Percentiles rank a stretch among this genome's conserved stretches.
Evolutionary conservation across 1,139 yeast species (phyloP).

Genomic region (Yamadazyma sp.): DNA sequence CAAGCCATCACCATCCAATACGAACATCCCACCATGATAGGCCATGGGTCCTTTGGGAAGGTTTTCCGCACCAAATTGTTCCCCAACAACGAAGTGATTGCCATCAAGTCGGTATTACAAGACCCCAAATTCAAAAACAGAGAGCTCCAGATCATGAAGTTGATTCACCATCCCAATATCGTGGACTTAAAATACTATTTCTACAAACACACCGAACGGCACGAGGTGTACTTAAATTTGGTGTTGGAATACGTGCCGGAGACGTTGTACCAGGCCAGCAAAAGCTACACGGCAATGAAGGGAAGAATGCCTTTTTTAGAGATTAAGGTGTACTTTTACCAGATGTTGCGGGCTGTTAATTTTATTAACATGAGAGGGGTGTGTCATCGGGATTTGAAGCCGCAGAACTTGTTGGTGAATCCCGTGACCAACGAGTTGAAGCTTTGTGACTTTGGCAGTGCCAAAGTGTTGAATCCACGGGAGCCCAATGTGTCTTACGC

Average conservation of each 20-base stretch:
- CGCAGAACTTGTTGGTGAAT: slow-evolving; percentile 74
- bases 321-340: slow-evolving; percentile 87
- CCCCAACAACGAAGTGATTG: slow-evolving; percentile 78
- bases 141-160: slow-evolving; percentile 93
- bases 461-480: slow-evolving; percentile 69
- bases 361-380: slow-evolving; percentile 91
- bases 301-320: slow-evolving; percentile 87
- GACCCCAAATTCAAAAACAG: slow-evolving; percentile 95
- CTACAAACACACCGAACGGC: slow-evolving; percentile 75
- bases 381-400: slow-evolving; percentile 90
- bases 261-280: slow-evolving; percentile 86
- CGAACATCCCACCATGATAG: slow-evolving; percentile 81
- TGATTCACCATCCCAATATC: slow-evolving; percentile 81
- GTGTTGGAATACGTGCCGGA: slow-evolving; percentile 93
- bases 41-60: slow-evolving; percentile 96
- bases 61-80: slow-evolving; percentile 83
- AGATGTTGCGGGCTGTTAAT: slow-evolving; percentile 84
- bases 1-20: slow-evolving; percentile 59
- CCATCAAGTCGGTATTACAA: slow-evolving; percentile 91
- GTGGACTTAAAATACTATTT: slow-evolving; percentile 87
- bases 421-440: slow-evolving; percentile 65
- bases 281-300: slow-evolving; percentile 73
- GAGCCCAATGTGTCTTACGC: slow-evolving; percentile 79
- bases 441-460: slow-evolving; percentile 82
- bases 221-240: slow-evolving; percentile 81